Percentiles rank a stretch among this genome's conserved stretches.
Evolutionary conservation across 164 flowering plant species (phyloP).

Genomic region (Sextonia rubra): DNA sequence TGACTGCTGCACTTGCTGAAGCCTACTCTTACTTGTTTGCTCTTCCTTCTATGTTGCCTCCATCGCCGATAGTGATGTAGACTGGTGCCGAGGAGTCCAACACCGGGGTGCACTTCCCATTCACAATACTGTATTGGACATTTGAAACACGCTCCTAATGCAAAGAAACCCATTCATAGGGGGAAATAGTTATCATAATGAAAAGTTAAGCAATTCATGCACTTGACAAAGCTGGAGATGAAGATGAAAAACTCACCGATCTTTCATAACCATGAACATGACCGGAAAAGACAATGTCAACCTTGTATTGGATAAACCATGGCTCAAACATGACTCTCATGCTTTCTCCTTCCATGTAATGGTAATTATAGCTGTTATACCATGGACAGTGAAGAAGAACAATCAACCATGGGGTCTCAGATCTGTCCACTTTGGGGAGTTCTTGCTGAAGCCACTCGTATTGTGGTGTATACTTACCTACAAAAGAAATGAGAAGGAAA

Average conservation of each 20-base stretch:
- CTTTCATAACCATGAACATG: constrained; percentile 93
- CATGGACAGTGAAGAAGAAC: constrained; percentile 69
- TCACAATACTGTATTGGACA: constrained; percentile 61
- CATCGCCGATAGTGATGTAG: constrained; percentile 90
- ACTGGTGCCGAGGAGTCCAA: constrained; percentile 72
- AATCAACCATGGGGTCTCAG: constrained; percentile 87
- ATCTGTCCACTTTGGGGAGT: constrained; percentile 65
- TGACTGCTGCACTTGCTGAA: too few relatives aligned
- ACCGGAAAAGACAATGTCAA: constrained; percentile 80
- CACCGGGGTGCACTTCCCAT: constrained; percentile 57
- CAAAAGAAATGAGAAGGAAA: background rate
- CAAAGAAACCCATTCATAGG: background rate
- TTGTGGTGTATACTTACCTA: constrained; percentile 73
- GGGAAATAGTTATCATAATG: background rate
- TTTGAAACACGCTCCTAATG: constrained; percentile 78
- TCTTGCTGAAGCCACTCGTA: constrained; percentile 58
- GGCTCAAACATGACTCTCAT: constrained; percentile 72
- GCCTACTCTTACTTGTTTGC: constrained; percentile 46
- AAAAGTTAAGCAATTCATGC: background rate
- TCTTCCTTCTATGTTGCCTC: constrained; percentile 83
- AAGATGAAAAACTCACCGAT: constrained; percentile 45
- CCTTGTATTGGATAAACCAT: constrained; percentile 73
- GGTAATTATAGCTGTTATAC: constrained; percentile 66
- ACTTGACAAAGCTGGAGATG: background rate
- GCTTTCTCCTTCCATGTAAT: constrained; percentile 85